These are phyloP conservation scores for Dichomitus squalens DNA, from an alignment of 1,284 basidiomycete species.

Conservation along the genomic window DNA sequence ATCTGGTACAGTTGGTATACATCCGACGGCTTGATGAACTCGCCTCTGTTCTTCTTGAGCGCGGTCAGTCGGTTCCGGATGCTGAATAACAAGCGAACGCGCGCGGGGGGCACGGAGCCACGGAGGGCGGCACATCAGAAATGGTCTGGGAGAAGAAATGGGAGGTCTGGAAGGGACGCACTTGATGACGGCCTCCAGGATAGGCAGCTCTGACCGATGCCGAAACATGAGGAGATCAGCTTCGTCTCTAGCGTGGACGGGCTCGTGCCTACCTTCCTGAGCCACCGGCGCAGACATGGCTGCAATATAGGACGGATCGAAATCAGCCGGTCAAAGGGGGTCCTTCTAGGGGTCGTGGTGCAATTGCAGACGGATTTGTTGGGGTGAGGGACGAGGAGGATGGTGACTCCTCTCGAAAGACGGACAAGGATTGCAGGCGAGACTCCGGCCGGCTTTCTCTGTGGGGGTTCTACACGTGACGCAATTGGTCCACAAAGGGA, in stretches of 20 bases:
- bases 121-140: constrained; percentile 10
- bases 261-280: constrained; percentile 63
- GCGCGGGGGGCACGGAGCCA: not conserved
- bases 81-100: constrained; percentile 41
- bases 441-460: constrained; percentile 8
- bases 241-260: constrained; percentile 23
- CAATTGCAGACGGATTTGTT: not conserved
- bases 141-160: not conserved
- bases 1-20: constrained; percentile 93
- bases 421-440: constrained; percentile 3
- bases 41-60: constrained; percentile 85
- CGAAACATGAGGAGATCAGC: constrained; percentile 30
- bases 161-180: constrained; percentile 39
- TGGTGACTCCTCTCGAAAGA: constrained; percentile 14
- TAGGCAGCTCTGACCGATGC: constrained; percentile 74
- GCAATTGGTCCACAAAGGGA: constrained; percentile 3
- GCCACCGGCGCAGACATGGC: constrained; percentile 67
- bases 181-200: constrained; percentile 96
- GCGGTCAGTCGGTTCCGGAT: constrained; percentile 91
- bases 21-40: constrained; percentile 91
- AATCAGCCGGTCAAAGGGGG: not conserved
- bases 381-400: constrained; percentile 11
- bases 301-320: not conserved
- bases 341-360: not conserved
- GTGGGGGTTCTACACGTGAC: constrained; percentile 12